Conservation (phyloP, 495 filamentous ascomycete genomes). For the Lophium mytilinum region DNA sequence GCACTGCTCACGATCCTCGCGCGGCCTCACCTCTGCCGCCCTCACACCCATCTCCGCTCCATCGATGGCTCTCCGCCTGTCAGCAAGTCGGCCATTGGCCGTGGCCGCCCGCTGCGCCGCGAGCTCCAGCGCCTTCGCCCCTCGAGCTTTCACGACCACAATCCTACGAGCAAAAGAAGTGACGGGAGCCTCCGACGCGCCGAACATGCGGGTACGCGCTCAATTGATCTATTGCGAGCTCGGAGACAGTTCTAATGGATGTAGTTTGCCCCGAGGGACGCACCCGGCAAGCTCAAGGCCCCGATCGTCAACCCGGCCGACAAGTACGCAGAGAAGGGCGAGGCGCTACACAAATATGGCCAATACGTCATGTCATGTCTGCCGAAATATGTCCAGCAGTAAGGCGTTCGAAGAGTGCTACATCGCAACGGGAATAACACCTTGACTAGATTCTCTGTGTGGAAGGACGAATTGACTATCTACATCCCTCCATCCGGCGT, state of each 20-base stretch:
- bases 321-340: slow-evolving; percentile 78
- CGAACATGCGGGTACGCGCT: slow-evolving; percentile 39
- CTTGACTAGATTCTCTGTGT: slow-evolving; percentile 65
- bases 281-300: slow-evolving; percentile 54
- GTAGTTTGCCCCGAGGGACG: slow-evolving; percentile 21
- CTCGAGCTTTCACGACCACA: slow-evolving; percentile 28
- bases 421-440: neutral
- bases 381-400: slow-evolving; percentile 95
- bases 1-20: too few species aligned
- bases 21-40: neutral
- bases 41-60: slow-evolving; percentile 5
- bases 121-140: slow-evolving; percentile 13
- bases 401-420: neutral
- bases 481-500: slow-evolving; percentile 83
- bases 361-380: slow-evolving; percentile 94
- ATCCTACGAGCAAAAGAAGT: slow-evolving; percentile 26
- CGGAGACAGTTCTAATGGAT: neutral
- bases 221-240: neutral
- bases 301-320: slow-evolving; percentile 87
- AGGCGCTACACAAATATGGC: slow-evolving; percentile 84
- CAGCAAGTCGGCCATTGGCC: slow-evolving; percentile 22
- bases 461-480: slow-evolving; percentile 97
- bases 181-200: slow-evolving; percentile 22
- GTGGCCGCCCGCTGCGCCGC: slow-evolving; percentile 15
- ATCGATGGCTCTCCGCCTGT: slow-evolving; percentile 28